Percentiles rank a stretch among this genome's conserved stretches.
phyloP scores from a whole-genome alignment of 2,329 filamentous ascomycete genomes.

The Stemphylium vesicarium region DNA sequence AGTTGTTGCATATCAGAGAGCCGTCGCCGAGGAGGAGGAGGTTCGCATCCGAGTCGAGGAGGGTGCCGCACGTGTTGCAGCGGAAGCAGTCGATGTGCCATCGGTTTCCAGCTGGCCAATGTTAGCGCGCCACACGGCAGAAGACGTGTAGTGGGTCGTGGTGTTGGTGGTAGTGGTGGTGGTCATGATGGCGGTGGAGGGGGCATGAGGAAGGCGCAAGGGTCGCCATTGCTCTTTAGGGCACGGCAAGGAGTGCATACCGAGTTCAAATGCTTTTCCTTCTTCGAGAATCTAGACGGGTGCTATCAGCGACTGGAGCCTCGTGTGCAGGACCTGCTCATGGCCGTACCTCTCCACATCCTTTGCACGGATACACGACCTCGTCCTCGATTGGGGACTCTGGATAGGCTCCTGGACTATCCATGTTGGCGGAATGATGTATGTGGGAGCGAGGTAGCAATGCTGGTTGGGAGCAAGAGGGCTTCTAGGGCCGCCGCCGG shows the following conservation, averaged over 20 bases:
- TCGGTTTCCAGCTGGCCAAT: slow-evolving; percentile 78
- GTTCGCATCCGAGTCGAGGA: slow-evolving; percentile 98
- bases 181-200: background rate
- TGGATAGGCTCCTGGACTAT: slow-evolving; percentile 61
- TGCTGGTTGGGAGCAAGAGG: slow-evolving; percentile 4
- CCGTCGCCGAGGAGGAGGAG: slow-evolving; percentile 95
- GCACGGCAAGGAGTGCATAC: slow-evolving; percentile 60
- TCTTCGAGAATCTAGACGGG: slow-evolving; percentile 85
- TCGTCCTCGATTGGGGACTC: slow-evolving; percentile 57
- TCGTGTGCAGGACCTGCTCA: slow-evolving; percentile 8
- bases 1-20: slow-evolving; percentile 98
- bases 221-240: slow-evolving; percentile 9
- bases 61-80: slow-evolving; percentile 92
- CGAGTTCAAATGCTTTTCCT: slow-evolving; percentile 96
- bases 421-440: slow-evolving; percentile 50
- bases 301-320: slow-evolving; percentile 24
- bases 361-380: slow-evolving; percentile 69
- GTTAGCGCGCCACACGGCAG: slow-evolving; percentile 30
- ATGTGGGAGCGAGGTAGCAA: slow-evolving; percentile 3
- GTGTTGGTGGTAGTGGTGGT: background rate
- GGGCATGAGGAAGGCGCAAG: slow-evolving; percentile 18
- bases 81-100: slow-evolving; percentile 99
- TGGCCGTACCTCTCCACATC: slow-evolving; percentile 56
- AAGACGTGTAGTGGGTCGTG: background rate
- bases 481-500: slow-evolving; percentile 1